Base-by-base conservation (phyloP, 2,329 filamentous ascomycete species). In the Ophiostoma sp. region DNA sequence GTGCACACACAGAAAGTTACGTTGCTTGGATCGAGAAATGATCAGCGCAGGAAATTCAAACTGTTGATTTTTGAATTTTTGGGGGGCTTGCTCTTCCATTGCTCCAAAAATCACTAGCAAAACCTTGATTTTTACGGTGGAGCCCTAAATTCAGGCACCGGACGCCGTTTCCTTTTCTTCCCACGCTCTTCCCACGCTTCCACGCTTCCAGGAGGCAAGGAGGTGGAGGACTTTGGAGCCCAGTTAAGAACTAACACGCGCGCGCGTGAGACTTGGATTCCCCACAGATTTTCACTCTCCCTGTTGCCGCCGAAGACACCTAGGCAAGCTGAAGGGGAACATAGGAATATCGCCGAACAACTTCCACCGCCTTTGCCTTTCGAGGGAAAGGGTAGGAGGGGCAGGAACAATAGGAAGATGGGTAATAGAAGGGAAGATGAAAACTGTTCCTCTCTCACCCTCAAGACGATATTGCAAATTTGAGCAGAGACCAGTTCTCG, bases 51-150 rank as follows among this genome's bases (percentile, higher is more conserved):
- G 17, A 61, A 22, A 61, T 39, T 7, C 1, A 61, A n/a, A 61
- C 57, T 36, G 36, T 61, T 61, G 57, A 61, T 61, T 61, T 61
- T 36, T 31, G n/a, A 22, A 11, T 28, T 28, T 9, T 57, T 11
- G 25, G 9, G 52, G 52, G 25, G 12, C 28, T 57, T 25, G 0
- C 22, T 28, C 11, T 9, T 31, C 25, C 7, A 12, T 31, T 15
- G 11, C 8, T 55, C n/a, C n/a, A 17, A 2, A 48, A 48, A 2
- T 39, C 8, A 12, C 11, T 25, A 42, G 50, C 50, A 42, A 42
- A 45, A 45, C 61, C 61, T 45, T 64, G 61, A 64, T 64, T 45
- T 42, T 64, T 17, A 45, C 17, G 11, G 61, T 45, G 61, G 36
- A 28, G 17, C 3, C 25, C 31, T 42, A 39, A 25, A 64, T 25